Conservation (phyloP, 495 filamentous ascomycete genomes). For the Schizothecium vesticola region DNA sequence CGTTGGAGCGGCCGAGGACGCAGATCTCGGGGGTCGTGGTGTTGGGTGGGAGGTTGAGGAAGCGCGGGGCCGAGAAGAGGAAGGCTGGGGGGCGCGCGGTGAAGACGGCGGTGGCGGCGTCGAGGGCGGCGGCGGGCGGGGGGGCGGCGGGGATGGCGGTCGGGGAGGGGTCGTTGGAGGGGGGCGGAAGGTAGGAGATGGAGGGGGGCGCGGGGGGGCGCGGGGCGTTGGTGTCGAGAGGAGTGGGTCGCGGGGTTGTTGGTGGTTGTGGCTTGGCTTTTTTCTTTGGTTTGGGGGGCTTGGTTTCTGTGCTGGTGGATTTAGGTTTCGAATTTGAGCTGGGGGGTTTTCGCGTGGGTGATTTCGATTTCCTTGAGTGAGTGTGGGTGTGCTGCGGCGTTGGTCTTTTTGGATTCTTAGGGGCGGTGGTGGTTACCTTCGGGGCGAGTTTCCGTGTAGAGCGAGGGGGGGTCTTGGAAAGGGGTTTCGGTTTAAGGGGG, state of each 20-base stretch:
- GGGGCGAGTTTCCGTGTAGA: no score
- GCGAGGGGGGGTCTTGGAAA: no score
- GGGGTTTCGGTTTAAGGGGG: no score
- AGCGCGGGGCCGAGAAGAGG: conserved; percentile 65
- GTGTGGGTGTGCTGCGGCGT: no score
- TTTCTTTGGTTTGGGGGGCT: not conserved
- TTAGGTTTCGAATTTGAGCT: no score
- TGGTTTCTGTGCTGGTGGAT: no score
- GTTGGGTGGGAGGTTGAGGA: conserved; percentile 58
- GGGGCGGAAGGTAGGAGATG: conserved; percentile 27
- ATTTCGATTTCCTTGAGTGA: no score
- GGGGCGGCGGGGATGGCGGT: conserved; percentile 16
- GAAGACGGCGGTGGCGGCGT: conserved; percentile 57
- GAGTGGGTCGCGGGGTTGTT: not conserved
- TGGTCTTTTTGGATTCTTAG: not conserved
- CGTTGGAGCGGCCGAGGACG: conserved; percentile 74
- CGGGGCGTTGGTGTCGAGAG: not conserved
- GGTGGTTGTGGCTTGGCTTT: not conserved
- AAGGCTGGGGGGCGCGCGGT: conserved; percentile 54
- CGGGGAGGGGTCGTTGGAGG: conserved; percentile 31
- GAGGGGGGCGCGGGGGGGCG: not conserved
- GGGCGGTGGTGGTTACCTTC: not conserved
- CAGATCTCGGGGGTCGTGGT: conserved; percentile 54
- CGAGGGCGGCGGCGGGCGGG: conserved; percentile 14
- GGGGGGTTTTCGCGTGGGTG: not conserved